These are phyloP conservation scores for Bipolaris zeicola DNA, from an alignment of 2,329 filamentous ascomycete species.

Conservation along the genomic window DNA sequence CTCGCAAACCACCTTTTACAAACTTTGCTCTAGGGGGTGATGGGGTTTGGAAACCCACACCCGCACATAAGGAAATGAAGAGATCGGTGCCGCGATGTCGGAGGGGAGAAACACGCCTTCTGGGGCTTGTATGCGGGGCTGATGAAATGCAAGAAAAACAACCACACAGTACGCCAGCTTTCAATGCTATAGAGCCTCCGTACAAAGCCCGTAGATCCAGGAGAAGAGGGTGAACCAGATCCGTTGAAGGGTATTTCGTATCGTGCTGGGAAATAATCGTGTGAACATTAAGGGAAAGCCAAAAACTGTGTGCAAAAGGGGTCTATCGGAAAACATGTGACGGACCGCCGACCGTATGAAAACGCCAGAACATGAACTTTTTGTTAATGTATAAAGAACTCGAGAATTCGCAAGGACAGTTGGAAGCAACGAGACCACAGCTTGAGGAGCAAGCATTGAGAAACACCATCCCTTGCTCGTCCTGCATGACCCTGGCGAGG, in stretches of 20 bases:
- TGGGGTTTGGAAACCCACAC: conserved; percentile 5
- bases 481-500: not conserved
- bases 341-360: conserved; percentile 31
- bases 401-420: conserved; percentile 19
- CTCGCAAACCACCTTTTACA: conserved; percentile 14
- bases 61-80: conserved; percentile 19
- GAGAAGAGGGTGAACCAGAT: conserved; percentile 19
- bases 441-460: not conserved
- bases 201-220: conserved; percentile 18
- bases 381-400: conserved; percentile 36
- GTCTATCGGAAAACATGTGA: conserved; percentile 29
- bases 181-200: conserved; percentile 30
- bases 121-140: conserved; percentile 17
- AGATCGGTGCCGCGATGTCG: conserved; percentile 38
- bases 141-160: conserved; percentile 31
- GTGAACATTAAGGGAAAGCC: conserved; percentile 32
- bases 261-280: conserved; percentile 25
- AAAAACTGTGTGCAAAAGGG: conserved; percentile 25
- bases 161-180: conserved; percentile 37
- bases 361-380: conserved; percentile 43
- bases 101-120: conserved; percentile 17
- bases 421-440: conserved; percentile 28
- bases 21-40: conserved; percentile 16
- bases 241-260: conserved; percentile 35
- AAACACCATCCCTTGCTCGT: not conserved